Conservation (phyloP, 768 basidiomycete species). For the Daedaleopsis nitida region DNA sequence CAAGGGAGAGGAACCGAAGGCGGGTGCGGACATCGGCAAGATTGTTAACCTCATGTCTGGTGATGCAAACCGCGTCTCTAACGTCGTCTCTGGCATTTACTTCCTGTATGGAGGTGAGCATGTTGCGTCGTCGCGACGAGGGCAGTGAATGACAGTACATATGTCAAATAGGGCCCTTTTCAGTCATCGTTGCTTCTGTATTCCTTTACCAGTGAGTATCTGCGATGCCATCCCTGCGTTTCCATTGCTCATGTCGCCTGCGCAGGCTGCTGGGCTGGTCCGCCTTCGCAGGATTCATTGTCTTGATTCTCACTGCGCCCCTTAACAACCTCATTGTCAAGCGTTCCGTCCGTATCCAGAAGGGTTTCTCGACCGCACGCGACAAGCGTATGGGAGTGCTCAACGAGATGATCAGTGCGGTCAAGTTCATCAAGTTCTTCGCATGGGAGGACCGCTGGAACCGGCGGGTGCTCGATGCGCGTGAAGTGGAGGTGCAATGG, state of each 20-base stretch:
- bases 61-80: constrained; percentile 64
- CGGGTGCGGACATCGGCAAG: constrained; percentile 86
- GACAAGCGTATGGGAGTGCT: constrained; percentile 80
- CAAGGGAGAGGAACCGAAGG: constrained; percentile 54
- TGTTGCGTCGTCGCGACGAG: neutral
- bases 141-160: neutral
- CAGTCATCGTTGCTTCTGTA: constrained; percentile 67
- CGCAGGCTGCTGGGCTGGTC: constrained; percentile 62
- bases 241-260: neutral
- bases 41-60: constrained; percentile 89
- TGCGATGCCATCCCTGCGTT: neutral
- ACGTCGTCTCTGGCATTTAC: constrained; percentile 57
- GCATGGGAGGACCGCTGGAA: constrained; percentile 84
- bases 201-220: constrained; percentile 73
- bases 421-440: constrained; percentile 84
- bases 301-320: constrained; percentile 69
- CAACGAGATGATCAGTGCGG: constrained; percentile 75
- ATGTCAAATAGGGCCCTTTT: constrained; percentile 61
- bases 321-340: constrained; percentile 68
- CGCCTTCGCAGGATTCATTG: constrained; percentile 77
- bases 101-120: constrained; percentile 65
- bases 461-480: constrained; percentile 58
- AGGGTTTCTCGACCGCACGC: constrained; percentile 57
- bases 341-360: constrained; percentile 61
- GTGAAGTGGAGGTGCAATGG: constrained; percentile 74